Percentiles rank a stretch among this genome's conserved stretches.
phyloP scores from a whole-genome alignment of 1,139 yeast species.

The Yamadazyma taylorii region DNA sequence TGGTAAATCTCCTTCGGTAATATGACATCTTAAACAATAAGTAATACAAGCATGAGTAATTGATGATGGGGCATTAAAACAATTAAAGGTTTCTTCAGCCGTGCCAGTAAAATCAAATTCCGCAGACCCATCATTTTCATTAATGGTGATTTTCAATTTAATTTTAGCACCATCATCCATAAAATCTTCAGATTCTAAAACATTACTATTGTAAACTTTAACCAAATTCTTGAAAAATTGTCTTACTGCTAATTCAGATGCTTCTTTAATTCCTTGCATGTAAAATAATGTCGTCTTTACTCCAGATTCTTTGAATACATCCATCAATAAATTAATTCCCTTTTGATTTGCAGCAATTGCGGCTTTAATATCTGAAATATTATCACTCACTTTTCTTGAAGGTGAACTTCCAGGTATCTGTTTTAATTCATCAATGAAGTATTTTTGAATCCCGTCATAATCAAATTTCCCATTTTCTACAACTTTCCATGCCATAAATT shows the following conservation, averaged over 20 bases:
- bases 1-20: conserved; percentile 51
- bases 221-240: conserved; percentile 37
- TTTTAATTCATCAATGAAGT: conserved; percentile 52
- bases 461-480: conserved; percentile 57
- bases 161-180: conserved; percentile 66
- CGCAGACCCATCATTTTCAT: conserved; percentile 45
- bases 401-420: conserved; percentile 59
- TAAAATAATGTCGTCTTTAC: conserved; percentile 53
- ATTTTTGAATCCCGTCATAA: conserved; percentile 47
- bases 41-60: conserved; percentile 44
- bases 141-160: conserved; percentile 41
- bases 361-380: conserved; percentile 63
- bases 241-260: conserved; percentile 60
- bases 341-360: conserved; percentile 68
- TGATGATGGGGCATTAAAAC: conserved; percentile 46
- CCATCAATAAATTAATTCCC: conserved; percentile 53
- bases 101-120: conserved; percentile 59
- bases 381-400: conserved; percentile 57
- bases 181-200: conserved; percentile 48
- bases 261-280: conserved; percentile 61
- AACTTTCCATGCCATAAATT: conserved; percentile 54
- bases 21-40: conserved; percentile 43
- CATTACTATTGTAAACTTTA: conserved; percentile 27
- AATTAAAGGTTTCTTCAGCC: conserved; percentile 39
- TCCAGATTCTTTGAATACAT: conserved; percentile 51